Conservation (phyloP, 2,329 filamentous ascomycete genomes). For the Alternaria tenuissima region DNA sequence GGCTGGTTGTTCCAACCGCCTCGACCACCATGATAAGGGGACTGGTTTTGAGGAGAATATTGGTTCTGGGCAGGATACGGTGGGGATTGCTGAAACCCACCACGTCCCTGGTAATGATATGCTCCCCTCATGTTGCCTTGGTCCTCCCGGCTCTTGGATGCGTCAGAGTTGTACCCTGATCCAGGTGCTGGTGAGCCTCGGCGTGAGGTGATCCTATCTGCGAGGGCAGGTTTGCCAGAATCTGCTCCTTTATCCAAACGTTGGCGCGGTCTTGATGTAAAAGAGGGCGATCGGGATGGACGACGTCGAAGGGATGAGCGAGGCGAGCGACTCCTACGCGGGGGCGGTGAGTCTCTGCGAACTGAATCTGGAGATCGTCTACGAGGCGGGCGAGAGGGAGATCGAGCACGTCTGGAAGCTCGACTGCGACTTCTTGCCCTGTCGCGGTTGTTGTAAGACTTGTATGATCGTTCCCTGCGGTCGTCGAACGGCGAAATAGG, state of each 20-base stretch:
- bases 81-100: constrained; percentile 65
- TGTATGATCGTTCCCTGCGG: constrained; percentile 31
- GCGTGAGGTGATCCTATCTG: constrained; percentile 29
- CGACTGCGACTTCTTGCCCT: constrained; percentile 40
- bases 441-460: constrained; percentile 24
- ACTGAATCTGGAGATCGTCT: constrained; percentile 37
- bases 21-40: constrained; percentile 65
- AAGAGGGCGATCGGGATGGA: constrained; percentile 42
- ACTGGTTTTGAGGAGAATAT: constrained; percentile 68
- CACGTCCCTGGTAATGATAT: constrained; percentile 48
- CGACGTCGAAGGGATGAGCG: constrained; percentile 34
- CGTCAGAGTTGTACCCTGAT: constrained; percentile 44
- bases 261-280: constrained; percentile 19
- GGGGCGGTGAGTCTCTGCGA: constrained; percentile 37
- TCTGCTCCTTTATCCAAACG: constrained; percentile 31
- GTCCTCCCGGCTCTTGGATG: constrained; percentile 35
- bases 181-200: constrained; percentile 39
- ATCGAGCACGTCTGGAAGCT: constrained; percentile 36
- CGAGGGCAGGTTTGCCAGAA: constrained; percentile 18
- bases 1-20: constrained; percentile 61
- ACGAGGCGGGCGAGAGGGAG: constrained; percentile 46
- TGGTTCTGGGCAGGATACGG: constrained; percentile 66
- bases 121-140: constrained; percentile 48
- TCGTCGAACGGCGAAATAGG: constrained; percentile 34
- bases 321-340: constrained; percentile 36